A percentile compares a stretch with the other conserved stretches of the same genome.
Evolutionary conservation across 768 basidiomycete genomes (phyloP).

Genomic region (Mycena filopes): DNA sequence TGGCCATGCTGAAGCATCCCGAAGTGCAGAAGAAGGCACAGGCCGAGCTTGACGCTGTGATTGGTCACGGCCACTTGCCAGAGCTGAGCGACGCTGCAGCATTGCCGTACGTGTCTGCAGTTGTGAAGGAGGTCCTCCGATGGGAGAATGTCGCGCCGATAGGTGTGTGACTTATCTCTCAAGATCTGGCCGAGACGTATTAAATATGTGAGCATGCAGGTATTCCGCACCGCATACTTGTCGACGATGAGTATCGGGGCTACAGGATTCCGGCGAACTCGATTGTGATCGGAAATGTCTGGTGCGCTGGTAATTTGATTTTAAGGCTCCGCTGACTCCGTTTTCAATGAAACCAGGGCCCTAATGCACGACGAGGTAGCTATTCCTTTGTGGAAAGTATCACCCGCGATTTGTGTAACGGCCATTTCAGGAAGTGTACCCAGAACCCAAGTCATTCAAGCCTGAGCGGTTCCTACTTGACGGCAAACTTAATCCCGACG

Average conservation of each 20-base stretch:
- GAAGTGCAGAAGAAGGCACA: constrained; percentile 52
- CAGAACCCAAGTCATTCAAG: constrained; percentile 49
- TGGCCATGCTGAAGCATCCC: constrained; percentile 51
- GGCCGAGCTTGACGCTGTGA: constrained; percentile 49
- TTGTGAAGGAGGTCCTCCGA: constrained; percentile 52
- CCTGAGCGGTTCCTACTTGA: constrained; percentile 45
- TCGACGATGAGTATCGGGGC: constrained; percentile 8
- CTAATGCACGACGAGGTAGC: constrained; percentile 25
- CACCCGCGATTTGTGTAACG: no score
- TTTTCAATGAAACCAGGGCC: neutral
- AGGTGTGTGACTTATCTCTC: constrained; percentile 25
- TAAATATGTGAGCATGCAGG: neutral
- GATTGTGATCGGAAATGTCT: constrained; percentile 1
- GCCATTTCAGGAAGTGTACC: constrained; percentile 42
- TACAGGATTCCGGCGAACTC: constrained; percentile 1
- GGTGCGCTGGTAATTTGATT: neutral
- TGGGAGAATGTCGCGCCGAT: constrained; percentile 47
- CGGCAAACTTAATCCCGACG: constrained; percentile 40
- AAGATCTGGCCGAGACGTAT: neutral
- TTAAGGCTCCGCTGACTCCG: neutral
- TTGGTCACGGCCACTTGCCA: constrained; percentile 46
- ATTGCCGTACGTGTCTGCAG: constrained; percentile 49
- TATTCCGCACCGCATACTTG: constrained; percentile 3
- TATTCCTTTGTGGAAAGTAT: constrained; percentile 35
- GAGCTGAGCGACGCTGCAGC: constrained; percentile 43